phyloP scores from a whole-genome alignment of 805 yeast genomes.

The Ogataea pini region DNA sequence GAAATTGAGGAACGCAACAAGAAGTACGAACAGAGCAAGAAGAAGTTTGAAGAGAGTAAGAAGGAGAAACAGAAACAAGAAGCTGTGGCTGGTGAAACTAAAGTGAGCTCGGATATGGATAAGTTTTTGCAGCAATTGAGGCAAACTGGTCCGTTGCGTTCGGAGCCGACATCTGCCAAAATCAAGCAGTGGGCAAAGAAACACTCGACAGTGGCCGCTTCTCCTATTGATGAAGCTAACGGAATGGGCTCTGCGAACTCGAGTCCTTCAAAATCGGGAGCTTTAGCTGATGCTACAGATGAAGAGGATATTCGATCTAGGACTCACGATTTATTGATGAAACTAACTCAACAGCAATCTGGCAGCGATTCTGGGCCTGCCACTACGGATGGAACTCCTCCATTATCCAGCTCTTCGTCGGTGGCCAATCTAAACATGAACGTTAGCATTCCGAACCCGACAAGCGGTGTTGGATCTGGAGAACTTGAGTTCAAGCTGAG shows the following conservation, averaged over 20 bases:
- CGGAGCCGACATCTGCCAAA: slow-evolving; percentile 78
- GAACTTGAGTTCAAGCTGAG: slow-evolving; percentile 26
- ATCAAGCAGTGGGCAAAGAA: slow-evolving; percentile 75
- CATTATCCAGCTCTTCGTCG: slow-evolving; percentile 14
- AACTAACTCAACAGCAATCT: slow-evolving; percentile 24
- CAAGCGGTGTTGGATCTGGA: slow-evolving; percentile 7
- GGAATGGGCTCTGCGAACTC: slow-evolving; percentile 5
- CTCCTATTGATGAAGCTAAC: slow-evolving; percentile 14
- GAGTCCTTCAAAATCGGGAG: slow-evolving; percentile 15
- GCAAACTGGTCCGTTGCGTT: slow-evolving; percentile 77
- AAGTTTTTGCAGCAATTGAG: slow-evolving; percentile 80
- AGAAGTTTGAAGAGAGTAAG: slow-evolving; percentile 47
- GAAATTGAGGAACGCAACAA: slow-evolving; percentile 80
- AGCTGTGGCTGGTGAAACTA: slow-evolving; percentile 31
- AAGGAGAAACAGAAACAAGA: slow-evolving; percentile 42
- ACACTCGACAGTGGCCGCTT: slow-evolving; percentile 41
- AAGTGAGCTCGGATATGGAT: slow-evolving; percentile 64
- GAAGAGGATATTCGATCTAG: slow-evolving; percentile 29
- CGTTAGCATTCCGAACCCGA: slow-evolving; percentile 4
- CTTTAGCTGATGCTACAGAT: slow-evolving; percentile 8
- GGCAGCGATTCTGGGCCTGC: slow-evolving; percentile 1
- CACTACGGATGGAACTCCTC: slow-evolving; percentile 3
- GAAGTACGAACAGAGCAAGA: slow-evolving; percentile 74
- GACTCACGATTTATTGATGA: slow-evolving; percentile 32
- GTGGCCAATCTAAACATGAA: slow-evolving; percentile 6